These are phyloP conservation scores for Scytalidium sp. DNA, from an alignment of 2,329 filamentous ascomycete genomes.

Conservation along the genomic window DNA sequence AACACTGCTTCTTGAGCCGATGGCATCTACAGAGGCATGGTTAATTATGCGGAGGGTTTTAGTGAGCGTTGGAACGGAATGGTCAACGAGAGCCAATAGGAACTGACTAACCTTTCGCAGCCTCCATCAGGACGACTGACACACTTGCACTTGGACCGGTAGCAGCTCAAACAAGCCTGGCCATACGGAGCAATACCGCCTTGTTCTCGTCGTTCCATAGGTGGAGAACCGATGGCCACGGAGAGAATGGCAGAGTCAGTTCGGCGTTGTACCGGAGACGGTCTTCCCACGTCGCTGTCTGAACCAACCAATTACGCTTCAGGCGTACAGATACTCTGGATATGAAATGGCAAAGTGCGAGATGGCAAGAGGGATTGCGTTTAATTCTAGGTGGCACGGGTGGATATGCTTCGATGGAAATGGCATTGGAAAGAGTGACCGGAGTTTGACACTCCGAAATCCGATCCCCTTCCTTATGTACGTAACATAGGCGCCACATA, in stretches of 20 bases:
- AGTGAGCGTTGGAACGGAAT: too few species aligned
- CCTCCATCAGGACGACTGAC: slow-evolving; percentile 3
- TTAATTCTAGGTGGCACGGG: too few species aligned
- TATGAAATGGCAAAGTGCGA: too few species aligned
- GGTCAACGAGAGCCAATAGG: background rate
- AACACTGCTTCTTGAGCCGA: slow-evolving; percentile 4
- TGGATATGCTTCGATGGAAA: background rate
- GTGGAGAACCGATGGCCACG: too few species aligned
- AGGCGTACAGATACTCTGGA: too few species aligned
- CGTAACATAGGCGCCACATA: too few species aligned
- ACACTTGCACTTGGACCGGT: slow-evolving; percentile 11
- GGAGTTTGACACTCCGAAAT: background rate
- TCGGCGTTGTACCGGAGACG: background rate
- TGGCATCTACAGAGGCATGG: slow-evolving; percentile 1
- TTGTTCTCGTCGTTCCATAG: background rate
- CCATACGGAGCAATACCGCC: background rate
- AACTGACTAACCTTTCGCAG: slow-evolving; percentile 8
- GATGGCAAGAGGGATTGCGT: too few species aligned
- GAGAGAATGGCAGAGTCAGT: background rate
- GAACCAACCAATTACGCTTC: background rate
- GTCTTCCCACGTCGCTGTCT: background rate
- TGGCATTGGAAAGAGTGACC: background rate
- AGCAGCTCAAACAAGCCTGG: slow-evolving; percentile 11
- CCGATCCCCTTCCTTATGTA: too few species aligned
- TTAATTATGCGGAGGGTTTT: background rate